A percentile compares a stretch with the other conserved stretches of the same genome.
phyloP scores from a whole-genome alignment of 768 basidiomycete genomes.

The Lactarius trivialis region DNA sequence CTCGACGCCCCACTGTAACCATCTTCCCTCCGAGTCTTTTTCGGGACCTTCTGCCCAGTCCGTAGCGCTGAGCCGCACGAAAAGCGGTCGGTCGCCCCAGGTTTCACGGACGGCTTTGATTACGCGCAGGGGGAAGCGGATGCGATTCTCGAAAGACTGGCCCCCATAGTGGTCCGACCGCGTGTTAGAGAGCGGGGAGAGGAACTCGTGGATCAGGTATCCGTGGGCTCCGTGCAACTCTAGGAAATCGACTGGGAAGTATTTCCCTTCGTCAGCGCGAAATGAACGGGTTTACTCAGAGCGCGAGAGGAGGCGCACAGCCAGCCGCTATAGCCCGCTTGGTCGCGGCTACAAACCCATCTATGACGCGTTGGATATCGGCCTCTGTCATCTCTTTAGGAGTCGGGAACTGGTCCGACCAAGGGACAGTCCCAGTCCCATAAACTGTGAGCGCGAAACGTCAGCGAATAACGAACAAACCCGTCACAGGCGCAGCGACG shows the following conservation, averaged over 20 bases:
- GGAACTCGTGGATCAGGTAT: constrained; percentile 60
- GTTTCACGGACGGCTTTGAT: constrained; percentile 43
- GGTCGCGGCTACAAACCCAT: constrained; percentile 52
- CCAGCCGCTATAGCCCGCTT: constrained; percentile 53
- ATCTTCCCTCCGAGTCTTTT: constrained; percentile 46
- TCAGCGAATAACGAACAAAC: background rate
- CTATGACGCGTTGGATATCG: constrained; percentile 49
- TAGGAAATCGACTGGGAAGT: constrained; percentile 52
- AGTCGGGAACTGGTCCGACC: constrained; percentile 42
- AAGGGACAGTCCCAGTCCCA: constrained; percentile 55
- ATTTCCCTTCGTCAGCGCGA: background rate
- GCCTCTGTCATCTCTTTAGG: constrained; percentile 53
- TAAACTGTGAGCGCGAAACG: constrained; percentile 38
- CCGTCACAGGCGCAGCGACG: background rate
- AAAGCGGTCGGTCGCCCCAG: constrained; percentile 63
- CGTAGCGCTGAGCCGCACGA: constrained; percentile 51
- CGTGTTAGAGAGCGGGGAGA: constrained; percentile 68
- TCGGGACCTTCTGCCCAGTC: constrained; percentile 52
- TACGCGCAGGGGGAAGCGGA: constrained; percentile 60
- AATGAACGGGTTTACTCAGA: constrained; percentile 14
- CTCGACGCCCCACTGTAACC: constrained; percentile 70
- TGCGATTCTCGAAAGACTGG: constrained; percentile 56
- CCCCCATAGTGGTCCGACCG: constrained; percentile 73
- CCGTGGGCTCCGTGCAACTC: constrained; percentile 72
- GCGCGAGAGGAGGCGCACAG: constrained; percentile 37